phyloP scores from a whole-genome alignment of 2,329 filamentous ascomycete genomes.

The Penicillium sp. region DNA sequence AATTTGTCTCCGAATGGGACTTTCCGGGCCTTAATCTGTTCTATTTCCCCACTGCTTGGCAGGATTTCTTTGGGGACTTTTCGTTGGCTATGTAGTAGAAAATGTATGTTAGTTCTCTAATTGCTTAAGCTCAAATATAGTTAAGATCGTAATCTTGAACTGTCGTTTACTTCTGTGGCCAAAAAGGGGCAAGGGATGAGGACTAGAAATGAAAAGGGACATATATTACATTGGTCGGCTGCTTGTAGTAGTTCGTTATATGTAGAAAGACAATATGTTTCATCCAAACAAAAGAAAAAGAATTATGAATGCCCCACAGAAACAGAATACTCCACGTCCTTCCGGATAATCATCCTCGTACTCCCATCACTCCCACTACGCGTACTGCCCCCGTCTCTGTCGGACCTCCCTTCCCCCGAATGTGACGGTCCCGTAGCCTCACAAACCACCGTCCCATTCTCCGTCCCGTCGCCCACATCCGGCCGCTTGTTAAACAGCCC shows the following conservation, averaged over 20 bases:
- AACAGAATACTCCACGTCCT: neutral
- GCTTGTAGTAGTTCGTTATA: too few relatives aligned
- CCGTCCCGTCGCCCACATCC: neutral
- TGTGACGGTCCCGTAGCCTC: neutral
- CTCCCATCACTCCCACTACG: neutral
- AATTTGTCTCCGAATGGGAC: conserved; percentile 59
- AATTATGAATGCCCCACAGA: neutral
- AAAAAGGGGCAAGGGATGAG: too few relatives aligned
- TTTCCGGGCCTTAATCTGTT: conserved; percentile 55
- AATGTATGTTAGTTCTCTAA: neutral
- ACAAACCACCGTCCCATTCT: neutral
- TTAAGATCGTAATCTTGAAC: neutral
- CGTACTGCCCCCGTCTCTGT: neutral
- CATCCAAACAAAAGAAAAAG: neutral
- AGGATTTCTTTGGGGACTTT: conserved; percentile 49
- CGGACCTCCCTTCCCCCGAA: neutral
- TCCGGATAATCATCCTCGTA: conserved; percentile 1
- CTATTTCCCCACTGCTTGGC: conserved; percentile 48
- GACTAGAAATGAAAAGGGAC: too few relatives aligned
- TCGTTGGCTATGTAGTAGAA: conserved; percentile 11
- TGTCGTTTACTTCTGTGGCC: neutral
- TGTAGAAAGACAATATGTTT: neutral
- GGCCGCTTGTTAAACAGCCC: neutral
- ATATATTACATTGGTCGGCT: neutral
- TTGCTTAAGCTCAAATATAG: neutral